phyloP scores from a whole-genome alignment of 2,329 filamentous ascomycete species.

The Trichoderma sp. region DNA sequence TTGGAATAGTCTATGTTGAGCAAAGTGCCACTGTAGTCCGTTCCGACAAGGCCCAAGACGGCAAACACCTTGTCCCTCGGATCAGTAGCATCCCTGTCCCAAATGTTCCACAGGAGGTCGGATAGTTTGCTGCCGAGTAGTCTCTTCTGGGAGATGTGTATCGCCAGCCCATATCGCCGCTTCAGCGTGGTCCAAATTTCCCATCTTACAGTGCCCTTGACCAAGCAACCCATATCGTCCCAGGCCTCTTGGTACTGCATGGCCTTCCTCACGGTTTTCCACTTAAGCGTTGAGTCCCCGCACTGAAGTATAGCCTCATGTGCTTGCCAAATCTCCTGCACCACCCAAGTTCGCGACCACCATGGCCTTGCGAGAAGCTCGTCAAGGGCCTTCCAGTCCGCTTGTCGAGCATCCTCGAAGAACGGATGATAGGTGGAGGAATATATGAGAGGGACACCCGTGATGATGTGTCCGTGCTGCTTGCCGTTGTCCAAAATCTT shows the following conservation, averaged over 20 bases:
- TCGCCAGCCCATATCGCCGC: constrained; percentile 4
- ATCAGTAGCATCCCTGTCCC: constrained; percentile 4
- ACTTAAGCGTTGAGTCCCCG: not conserved
- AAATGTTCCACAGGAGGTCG: constrained; percentile 7
- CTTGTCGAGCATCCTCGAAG: not conserved
- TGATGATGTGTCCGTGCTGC: not conserved
- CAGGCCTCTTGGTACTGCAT: constrained; percentile 9
- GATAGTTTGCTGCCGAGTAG: not conserved
- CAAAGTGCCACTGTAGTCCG: not conserved
- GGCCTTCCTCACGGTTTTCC: not conserved
- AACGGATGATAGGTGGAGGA: not conserved
- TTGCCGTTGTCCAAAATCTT: not conserved
- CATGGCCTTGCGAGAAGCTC: not conserved
- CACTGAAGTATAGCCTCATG: not conserved
- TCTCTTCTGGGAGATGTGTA: constrained; percentile 2
- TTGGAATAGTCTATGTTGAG: not conserved
- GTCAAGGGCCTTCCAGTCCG: not conserved
- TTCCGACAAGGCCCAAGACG: not conserved
- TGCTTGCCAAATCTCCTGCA: constrained; percentile 7
- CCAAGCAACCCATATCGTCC: constrained; percentile 8
- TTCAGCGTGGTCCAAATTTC: not conserved
- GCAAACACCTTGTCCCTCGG: constrained; percentile 1
- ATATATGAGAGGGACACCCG: not conserved
- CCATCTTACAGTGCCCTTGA: not conserved
- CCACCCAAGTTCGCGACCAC: constrained; percentile 6